Percentiles rank a stretch among this genome's conserved stretches.
Evolutionary conservation across 768 basidiomycete species (phyloP).

Genomic region (Lepiota brunneoincarnata): DNA sequence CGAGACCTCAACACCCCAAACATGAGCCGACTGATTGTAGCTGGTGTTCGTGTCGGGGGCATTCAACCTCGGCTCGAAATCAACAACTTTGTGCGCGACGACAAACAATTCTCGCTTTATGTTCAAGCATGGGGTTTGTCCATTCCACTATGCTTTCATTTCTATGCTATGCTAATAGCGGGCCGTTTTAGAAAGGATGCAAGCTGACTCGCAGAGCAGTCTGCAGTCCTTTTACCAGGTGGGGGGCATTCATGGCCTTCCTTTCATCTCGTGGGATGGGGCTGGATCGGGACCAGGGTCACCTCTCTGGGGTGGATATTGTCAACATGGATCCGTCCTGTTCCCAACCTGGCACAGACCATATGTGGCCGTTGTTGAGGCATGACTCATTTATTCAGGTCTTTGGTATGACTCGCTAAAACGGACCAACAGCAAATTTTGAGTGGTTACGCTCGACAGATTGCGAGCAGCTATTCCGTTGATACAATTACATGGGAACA

Average conservation of each 20-base stretch:
- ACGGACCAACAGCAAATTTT: slow-evolving; percentile 40
- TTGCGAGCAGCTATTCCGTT: slow-evolving; percentile 38
- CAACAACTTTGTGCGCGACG: slow-evolving; percentile 37
- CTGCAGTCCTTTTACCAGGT: slow-evolving; percentile 38
- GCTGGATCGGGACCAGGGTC: slow-evolving; percentile 22
- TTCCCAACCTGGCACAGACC: slow-evolving; percentile 60
- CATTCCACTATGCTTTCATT: background rate
- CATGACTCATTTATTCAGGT: slow-evolving; percentile 18
- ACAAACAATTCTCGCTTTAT: slow-evolving; percentile 49
- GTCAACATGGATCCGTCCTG: slow-evolving; percentile 47
- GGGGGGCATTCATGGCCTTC: slow-evolving; percentile 50
- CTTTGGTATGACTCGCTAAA: background rate
- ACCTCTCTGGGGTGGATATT: slow-evolving; percentile 42
- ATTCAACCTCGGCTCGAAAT: slow-evolving; percentile 37
- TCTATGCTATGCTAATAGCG: background rate
- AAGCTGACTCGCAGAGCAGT: background rate
- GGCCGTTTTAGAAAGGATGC: background rate
- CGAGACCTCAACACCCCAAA: too few species aligned
- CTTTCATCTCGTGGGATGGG: slow-evolving; percentile 39
- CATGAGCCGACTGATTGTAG: background rate
- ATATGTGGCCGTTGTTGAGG: slow-evolving; percentile 50
- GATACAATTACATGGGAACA: slow-evolving; percentile 1
- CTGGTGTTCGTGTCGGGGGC: background rate
- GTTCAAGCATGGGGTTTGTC: slow-evolving; percentile 46
- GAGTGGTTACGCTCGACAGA: slow-evolving; percentile 33